Evolutionary conservation across 345 rosid species (phyloP).

Genomic region (Theobroma cacao): DNA sequence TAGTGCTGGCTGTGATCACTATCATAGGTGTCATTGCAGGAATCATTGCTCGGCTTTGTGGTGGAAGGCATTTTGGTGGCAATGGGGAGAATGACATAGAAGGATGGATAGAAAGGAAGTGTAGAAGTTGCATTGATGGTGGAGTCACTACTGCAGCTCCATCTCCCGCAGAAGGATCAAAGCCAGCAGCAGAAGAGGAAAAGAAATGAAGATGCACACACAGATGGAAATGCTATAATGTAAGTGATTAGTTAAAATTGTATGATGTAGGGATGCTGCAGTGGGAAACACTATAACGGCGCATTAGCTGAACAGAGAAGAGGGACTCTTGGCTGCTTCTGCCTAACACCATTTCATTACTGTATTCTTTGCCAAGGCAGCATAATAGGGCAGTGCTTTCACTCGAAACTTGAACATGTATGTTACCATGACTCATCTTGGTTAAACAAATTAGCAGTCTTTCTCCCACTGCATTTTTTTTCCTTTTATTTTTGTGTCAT

Average conservation of each 20-base stretch:
- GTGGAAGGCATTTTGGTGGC: constrained; percentile 63
- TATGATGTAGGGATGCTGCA: background rate
- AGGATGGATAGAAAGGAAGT: constrained; percentile 85
- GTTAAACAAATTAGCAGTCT: background rate
- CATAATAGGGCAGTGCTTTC: background rate
- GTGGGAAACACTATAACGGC: background rate
- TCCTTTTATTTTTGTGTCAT: background rate
- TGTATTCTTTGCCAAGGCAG: constrained; percentile 5
- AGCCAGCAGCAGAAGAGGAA: constrained; percentile 38
- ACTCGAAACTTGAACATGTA: background rate
- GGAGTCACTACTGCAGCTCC: constrained; percentile 48
- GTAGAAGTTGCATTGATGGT: constrained; percentile 83
- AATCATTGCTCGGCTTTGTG: constrained; percentile 68
- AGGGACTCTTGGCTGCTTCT: background rate
- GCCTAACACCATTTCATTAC: background rate
- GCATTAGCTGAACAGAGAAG: background rate
- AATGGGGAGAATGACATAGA: constrained; percentile 76
- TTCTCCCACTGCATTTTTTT: background rate
- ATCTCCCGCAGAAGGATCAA: constrained; percentile 26
- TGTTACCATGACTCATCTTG: constrained; percentile 7
- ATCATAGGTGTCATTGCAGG: constrained; percentile 70
- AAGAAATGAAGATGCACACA: constrained; percentile 35
- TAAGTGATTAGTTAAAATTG: background rate
- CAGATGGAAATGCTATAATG: background rate
- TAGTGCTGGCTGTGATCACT: constrained; percentile 82